Evolutionary conservation across 116 monocot species (phyloP), one percentile per base, ranked within the genome.

Genomic region (Posidonia oceanica): DNA sequence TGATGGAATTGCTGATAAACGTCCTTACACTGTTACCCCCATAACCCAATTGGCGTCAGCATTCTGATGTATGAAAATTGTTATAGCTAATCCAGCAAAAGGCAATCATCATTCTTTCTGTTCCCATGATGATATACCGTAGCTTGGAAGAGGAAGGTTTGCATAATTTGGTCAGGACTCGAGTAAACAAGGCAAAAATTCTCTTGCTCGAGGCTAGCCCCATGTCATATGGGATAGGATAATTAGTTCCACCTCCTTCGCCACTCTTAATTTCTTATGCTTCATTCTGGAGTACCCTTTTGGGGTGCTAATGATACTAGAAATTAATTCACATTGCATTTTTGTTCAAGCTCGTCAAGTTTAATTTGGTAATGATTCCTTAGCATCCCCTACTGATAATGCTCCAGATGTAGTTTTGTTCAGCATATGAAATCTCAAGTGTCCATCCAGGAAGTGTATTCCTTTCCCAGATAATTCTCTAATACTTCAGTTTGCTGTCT

Each of bases 381-480:
- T 20, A 40, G 14, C 22, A 44, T 14, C n/a, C n/a, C n/a, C n/a
- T n/a, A n/a, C n/a, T n/a, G n/a, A n/a, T n/a, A n/a, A n/a, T 29
- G 5, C 68, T 54, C 67, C 67, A 68, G 68, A 52, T 36, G 68
- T n/a, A 41, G 4, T 61, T 36, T 29, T 41, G 7, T 40, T 41
- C 65, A 58, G 21, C 14, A 39, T 65, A 40, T 18, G 48, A 48
- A 36, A 53, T 7, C 53, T 53, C 54, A 15, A 6, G 51, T 53
- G 18, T 48, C 54, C 53, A 15, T 17, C 53, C 53, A 68, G 36
- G 48, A 54, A 21, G 67, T 54, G 54, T 68, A 23, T 36, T 68
- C 52, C 16, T 68, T 68, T 36, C 16, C 29, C 23, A 54, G 53
- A 2, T 51, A 36, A 20, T 21, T 54, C 53, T 36, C 53, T 36